Evolutionary conservation across 768 basidiomycete genomes (phyloP).

Genomic region (Arthromyces matolae): DNA sequence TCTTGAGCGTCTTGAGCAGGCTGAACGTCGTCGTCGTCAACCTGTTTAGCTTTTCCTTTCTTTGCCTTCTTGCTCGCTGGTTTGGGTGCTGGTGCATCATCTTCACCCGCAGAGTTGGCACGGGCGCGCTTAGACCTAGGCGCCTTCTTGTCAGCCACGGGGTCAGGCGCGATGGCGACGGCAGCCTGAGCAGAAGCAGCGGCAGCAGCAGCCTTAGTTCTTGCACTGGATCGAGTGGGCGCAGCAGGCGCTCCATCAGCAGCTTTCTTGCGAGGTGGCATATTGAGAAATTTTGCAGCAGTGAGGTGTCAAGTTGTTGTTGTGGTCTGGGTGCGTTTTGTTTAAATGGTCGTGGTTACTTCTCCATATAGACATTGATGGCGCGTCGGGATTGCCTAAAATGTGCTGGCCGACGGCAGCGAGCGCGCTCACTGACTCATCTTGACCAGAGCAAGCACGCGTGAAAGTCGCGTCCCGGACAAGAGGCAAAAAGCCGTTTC

Average conservation of each 20-base stretch:
- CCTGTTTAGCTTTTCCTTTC: slow-evolving; percentile 23
- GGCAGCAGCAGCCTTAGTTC: slow-evolving; percentile 28
- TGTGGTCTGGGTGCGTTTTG: slow-evolving; percentile 10
- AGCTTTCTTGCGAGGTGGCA: slow-evolving; percentile 48
- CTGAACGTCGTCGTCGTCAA: slow-evolving; percentile 9
- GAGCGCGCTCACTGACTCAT: slow-evolving; percentile 9
- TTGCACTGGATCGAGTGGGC: slow-evolving; percentile 36
- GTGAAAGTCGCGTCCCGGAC: not conserved
- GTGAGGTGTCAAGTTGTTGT: not conserved
- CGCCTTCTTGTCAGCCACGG: slow-evolving; percentile 22
- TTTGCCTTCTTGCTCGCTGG: slow-evolving; percentile 29
- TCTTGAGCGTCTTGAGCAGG: slow-evolving; percentile 23
- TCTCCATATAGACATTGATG: slow-evolving; percentile 7
- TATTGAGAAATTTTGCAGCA: slow-evolving; percentile 17
- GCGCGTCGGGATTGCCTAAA: slow-evolving; percentile 6
- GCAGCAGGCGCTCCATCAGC: slow-evolving; percentile 26
- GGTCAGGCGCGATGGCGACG: slow-evolving; percentile 19
- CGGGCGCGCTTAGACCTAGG: slow-evolving; percentile 29
- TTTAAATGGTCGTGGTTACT: slow-evolving; percentile 12
- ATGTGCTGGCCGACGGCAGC: slow-evolving; percentile 7
- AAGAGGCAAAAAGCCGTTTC: too few relatives aligned
- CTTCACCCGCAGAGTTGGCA: slow-evolving; percentile 24
- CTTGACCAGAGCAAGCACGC: not conserved
- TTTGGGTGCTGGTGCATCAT: slow-evolving; percentile 24
- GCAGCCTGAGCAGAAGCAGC: slow-evolving; percentile 14